A percentile compares a stretch with the other conserved stretches of the same genome.
Conservation (phyloP, 352 stramenopile genomes). For the Globisporangium rhizosaccharum region DNA sequence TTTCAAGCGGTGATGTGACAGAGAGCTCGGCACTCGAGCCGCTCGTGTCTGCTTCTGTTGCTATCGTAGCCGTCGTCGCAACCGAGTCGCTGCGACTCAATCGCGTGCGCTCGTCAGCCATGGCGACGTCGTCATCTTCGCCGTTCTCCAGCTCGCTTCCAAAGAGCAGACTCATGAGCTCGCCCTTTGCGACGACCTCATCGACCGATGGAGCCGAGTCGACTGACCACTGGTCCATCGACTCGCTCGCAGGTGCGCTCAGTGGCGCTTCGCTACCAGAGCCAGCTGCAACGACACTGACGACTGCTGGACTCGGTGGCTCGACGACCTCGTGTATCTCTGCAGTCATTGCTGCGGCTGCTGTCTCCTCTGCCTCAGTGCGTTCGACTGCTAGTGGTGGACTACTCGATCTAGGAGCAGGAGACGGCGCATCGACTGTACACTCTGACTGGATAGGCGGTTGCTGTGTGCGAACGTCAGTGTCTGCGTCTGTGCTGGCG, state of each 20-base stretch:
- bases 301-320: background rate
- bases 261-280: background rate
- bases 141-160: conserved; percentile 2
- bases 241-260: conserved; percentile 10
- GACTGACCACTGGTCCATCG: conserved; percentile 3
- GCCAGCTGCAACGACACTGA: background rate
- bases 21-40: background rate
- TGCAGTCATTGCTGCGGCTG: no score
- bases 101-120: background rate
- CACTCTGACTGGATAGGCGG: no score
- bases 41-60: background rate
- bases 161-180: conserved; percentile 23
- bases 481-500: conserved; percentile 4
- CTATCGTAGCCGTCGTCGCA: background rate
- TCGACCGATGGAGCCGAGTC: conserved; percentile 15
- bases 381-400: background rate
- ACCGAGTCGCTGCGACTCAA: background rate
- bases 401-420: background rate
- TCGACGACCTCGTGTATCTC: background rate
- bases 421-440: no score
- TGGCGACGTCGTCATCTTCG: background rate
- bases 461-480: background rate
- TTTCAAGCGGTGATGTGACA: background rate
- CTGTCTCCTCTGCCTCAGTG: no score
- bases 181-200: conserved; percentile 19